Evolutionary conservation across 1,284 basidiomycete species (phyloP).

Genomic region (Boletellus dicymbophilus): DNA sequence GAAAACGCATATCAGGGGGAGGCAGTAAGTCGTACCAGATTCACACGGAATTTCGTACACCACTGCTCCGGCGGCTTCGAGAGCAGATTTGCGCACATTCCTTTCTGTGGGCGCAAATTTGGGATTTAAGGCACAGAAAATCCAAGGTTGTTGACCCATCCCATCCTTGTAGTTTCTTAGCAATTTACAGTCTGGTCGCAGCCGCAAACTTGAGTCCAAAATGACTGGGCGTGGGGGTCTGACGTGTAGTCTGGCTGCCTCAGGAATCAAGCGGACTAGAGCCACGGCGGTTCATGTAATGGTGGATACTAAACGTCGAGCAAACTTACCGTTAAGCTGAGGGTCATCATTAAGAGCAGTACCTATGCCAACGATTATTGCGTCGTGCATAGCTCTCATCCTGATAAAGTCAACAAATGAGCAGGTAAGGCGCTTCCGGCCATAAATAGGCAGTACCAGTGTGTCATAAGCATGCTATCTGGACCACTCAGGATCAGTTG

Average conservation of each 20-base stretch:
- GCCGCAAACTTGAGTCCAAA: slow-evolving; percentile 76
- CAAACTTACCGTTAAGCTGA: slow-evolving; percentile 80
- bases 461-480: slow-evolving; percentile 95
- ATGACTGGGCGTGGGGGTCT: slow-evolving; percentile 82
- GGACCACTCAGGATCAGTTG: slow-evolving; percentile 84
- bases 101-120: slow-evolving; percentile 31
- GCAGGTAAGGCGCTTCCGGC: not conserved
- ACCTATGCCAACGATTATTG: slow-evolving; percentile 89
- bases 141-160: slow-evolving; percentile 73
- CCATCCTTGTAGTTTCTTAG: slow-evolving; percentile 64
- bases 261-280: slow-evolving; percentile 49
- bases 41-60: slow-evolving; percentile 44
- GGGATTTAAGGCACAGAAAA: slow-evolving; percentile 52
- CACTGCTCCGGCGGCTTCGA: slow-evolving; percentile 57
- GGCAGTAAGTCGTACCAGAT: slow-evolving; percentile 27
- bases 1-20: slow-evolving; percentile 6
- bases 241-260: slow-evolving; percentile 31
- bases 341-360: slow-evolving; percentile 94
- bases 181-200: slow-evolving; percentile 72
- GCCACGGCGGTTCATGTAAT: slow-evolving; percentile 26
- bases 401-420: slow-evolving; percentile 41
- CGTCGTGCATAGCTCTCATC: slow-evolving; percentile 90
- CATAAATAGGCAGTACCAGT: slow-evolving; percentile 59
- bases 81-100: slow-evolving; percentile 40
- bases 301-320: not conserved